These are phyloP conservation scores for Agapanthus africanus DNA, from an alignment of 106 monocot genomes.

Conservation along the genomic window DNA sequence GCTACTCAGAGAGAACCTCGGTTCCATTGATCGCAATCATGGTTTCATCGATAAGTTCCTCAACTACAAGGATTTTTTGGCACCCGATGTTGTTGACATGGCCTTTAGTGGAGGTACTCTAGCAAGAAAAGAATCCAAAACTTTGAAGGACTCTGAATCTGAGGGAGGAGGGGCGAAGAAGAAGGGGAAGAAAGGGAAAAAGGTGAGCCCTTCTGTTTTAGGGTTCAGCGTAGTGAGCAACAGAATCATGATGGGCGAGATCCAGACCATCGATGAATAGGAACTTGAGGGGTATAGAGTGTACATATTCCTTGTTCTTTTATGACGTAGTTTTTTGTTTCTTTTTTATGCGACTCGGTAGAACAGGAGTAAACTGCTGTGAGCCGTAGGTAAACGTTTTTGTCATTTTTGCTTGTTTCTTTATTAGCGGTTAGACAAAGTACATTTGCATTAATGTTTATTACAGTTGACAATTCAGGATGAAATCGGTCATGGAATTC, in stretches of 20 bases:
- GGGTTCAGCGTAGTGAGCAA: conserved; percentile 91
- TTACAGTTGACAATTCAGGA: too few species aligned
- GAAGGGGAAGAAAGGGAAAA: conserved; percentile 91
- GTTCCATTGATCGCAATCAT: conserved; percentile 55
- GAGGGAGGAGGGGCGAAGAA: conserved; percentile 53
- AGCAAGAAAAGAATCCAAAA: neutral
- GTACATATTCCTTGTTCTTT: too few species aligned
- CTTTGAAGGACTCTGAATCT: neutral
- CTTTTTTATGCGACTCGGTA: too few species aligned
- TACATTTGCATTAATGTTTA: too few species aligned
- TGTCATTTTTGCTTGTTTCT: too few species aligned
- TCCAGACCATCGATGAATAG: conserved; percentile 73
- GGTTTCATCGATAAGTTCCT: conserved; percentile 90
- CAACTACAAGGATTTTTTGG: conserved; percentile 79
- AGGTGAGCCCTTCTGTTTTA: conserved; percentile 55
- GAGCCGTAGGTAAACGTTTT: too few species aligned
- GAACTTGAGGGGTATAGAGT: too few species aligned
- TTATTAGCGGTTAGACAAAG: too few species aligned
- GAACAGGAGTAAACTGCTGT: too few species aligned
- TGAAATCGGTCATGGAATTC: too few species aligned
- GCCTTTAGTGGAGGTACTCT: conserved; percentile 37
- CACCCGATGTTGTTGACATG: conserved; percentile 70
- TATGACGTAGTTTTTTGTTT: too few species aligned
- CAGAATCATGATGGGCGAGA: conserved; percentile 99
- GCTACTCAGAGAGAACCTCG: conserved; percentile 78